A percentile compares a stretch with the other conserved stretches of the same genome.
phyloP scores from a whole-genome alignment of 2,329 filamentous ascomycete species.

The Blastomyces emzantsi region DNA sequence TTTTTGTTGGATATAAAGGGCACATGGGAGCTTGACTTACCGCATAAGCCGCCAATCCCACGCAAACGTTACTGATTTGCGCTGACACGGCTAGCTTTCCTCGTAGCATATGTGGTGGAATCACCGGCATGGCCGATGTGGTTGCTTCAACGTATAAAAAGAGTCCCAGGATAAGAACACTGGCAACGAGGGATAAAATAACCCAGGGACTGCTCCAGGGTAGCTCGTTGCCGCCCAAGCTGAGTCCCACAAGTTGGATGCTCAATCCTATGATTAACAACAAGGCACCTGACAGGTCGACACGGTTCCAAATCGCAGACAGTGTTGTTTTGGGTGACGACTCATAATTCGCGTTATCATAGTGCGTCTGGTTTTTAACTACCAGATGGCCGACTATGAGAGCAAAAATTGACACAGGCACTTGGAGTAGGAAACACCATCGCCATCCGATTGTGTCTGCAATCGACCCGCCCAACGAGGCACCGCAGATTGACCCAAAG shows the following conservation, averaged over 20 bases:
- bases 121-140: constrained; percentile 37
- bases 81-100: constrained; percentile 47
- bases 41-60: constrained; percentile 53
- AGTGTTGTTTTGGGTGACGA: constrained; percentile 23
- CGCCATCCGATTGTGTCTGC: constrained; percentile 40
- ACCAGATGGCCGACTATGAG: constrained; percentile 47
- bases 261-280: constrained; percentile 52
- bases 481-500: constrained; percentile 52
- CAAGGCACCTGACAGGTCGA: constrained; percentile 51
- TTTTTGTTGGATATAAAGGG: background rate
- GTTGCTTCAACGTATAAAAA: constrained; percentile 36
- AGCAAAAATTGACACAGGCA: constrained; percentile 50
- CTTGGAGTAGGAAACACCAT: constrained; percentile 51
- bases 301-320: constrained; percentile 42
- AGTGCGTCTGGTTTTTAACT: constrained; percentile 36
- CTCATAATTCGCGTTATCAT: background rate
- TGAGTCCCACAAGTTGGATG: constrained; percentile 42
- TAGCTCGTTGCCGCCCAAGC: constrained; percentile 39
- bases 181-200: constrained; percentile 31
- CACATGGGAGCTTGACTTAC: constrained; percentile 27
- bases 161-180: constrained; percentile 28
- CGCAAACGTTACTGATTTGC: constrained; percentile 51
- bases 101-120: constrained; percentile 44
- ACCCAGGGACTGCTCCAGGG: constrained; percentile 39
- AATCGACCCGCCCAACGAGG: constrained; percentile 38